These are phyloP conservation scores for Trichosanthes cucumerina DNA, from an alignment of 306 rosid genomes.

Conservation along the genomic window DNA sequence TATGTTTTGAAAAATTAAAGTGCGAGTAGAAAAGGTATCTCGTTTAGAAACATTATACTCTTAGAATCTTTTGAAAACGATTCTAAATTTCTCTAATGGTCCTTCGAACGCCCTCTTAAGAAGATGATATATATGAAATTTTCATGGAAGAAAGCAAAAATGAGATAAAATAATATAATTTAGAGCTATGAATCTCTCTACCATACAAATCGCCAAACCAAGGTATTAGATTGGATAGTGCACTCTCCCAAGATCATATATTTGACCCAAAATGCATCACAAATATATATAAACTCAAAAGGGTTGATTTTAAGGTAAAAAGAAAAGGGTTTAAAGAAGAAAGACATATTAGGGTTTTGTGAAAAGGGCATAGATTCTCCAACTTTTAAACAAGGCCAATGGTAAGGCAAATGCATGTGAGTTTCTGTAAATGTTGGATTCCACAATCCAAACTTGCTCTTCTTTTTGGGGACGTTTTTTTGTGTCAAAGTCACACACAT, in stretches of 20 bases:
- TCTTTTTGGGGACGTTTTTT: slow-evolving; percentile 16
- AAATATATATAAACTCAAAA: not conserved
- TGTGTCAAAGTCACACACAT: slow-evolving; percentile 14
- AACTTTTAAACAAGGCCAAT: slow-evolving; percentile 38
- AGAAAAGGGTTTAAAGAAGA: not conserved
- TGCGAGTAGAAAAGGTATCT: not conserved
- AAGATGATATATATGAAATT: not conserved
- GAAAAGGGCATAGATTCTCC: slow-evolving; percentile 56
- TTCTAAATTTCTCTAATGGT: not conserved
- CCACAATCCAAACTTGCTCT: slow-evolving; percentile 50
- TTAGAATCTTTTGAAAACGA: too few relatives aligned
- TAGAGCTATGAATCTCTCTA: not conserved
- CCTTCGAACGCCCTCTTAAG: not conserved
- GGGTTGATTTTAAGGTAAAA: not conserved
- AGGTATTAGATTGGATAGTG: not conserved
- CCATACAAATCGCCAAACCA: not conserved
- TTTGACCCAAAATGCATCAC: slow-evolving; percentile 1
- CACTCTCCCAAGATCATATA: not conserved
- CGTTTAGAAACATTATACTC: not conserved
- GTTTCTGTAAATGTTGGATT: slow-evolving; percentile 43
- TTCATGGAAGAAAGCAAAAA: not conserved
- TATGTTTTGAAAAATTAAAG: not conserved
- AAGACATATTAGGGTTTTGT: slow-evolving; percentile 8
- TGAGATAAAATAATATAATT: not conserved
- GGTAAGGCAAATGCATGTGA: slow-evolving; percentile 39